Evolutionary conservation across 805 yeast species (phyloP), one percentile per base, ranked within the genome.

Genomic region (Komagataella pseudopastoris): DNA sequence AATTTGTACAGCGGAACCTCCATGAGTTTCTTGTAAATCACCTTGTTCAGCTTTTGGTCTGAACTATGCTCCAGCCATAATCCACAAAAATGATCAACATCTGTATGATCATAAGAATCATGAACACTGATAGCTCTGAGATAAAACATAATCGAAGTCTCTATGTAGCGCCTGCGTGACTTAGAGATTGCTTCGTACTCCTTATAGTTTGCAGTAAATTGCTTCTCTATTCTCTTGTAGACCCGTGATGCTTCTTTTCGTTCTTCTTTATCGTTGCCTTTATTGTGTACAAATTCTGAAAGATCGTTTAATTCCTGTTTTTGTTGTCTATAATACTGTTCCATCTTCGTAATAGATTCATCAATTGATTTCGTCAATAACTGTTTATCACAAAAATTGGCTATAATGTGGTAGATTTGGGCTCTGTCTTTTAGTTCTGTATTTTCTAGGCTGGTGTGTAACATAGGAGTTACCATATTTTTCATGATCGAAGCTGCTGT

Each of bases 21-120:
- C 0, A 59, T 50, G 2, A 83, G 59, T 4, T 68, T 65, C 2
- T 60, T 56, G 12, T 59, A 58, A 7, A 85, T 68, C 6, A 65
- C 57, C 3, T 52, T 54, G 55, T 78, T 82, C 4, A 85, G 66
- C 0, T 59, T 63, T 1, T 64, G 72, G 39, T 71, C 70, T 5
- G 63, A 61, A 2, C 80, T 71, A 56, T 79, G 74, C 54, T 83
- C 85, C 45, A 91, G 70, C 95, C 97, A 91, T 8, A 91, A 63
- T 0, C 90, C 85, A 63, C 90, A 83, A 55, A 90, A 83, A 52
- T 86, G 77, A 60, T 88, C 95, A 24, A 84, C 67, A 50, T 78
- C 83, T 53, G 76, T 78, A 49, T 76, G 80, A 51, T 73, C 76
- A 23, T 49, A 47, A 43, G 59, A 58, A 48, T 73, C 76, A 46